Conservation (phyloP, 768 basidiomycete species). For the Xerocomellus amylosporus region DNA sequence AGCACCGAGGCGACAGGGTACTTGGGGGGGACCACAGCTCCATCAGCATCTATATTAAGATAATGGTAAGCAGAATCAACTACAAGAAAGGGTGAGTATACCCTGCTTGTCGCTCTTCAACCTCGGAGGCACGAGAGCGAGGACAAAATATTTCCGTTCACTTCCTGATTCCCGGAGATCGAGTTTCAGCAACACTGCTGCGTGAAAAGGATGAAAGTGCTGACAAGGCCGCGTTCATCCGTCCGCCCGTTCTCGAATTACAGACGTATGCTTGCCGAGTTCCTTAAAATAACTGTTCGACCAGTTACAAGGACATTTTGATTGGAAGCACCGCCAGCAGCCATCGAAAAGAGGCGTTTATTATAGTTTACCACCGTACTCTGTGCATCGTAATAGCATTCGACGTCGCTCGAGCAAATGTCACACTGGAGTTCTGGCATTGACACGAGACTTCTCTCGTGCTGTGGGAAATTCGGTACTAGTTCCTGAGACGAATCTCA, state of each 20-base stretch:
- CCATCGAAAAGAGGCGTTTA: slow-evolving; percentile 58
- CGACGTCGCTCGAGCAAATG: slow-evolving; percentile 69
- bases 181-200: slow-evolving; percentile 69
- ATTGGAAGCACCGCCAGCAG: slow-evolving; percentile 58
- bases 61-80: neutral
- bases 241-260: neutral
- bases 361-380: slow-evolving; percentile 61
- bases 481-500: slow-evolving; percentile 1
- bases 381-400: slow-evolving; percentile 71
- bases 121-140: slow-evolving; percentile 66
- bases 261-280: slow-evolving; percentile 57
- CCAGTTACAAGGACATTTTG: slow-evolving; percentile 67
- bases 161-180: slow-evolving; percentile 50
- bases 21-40: slow-evolving; percentile 58
- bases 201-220: slow-evolving; percentile 73
- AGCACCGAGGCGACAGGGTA: slow-evolving; percentile 57
- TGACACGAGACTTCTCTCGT: slow-evolving; percentile 62
- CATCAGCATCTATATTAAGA: slow-evolving; percentile 50
- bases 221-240: slow-evolving; percentile 28
- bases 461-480: slow-evolving; percentile 42
- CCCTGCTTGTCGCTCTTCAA: slow-evolving; percentile 57
- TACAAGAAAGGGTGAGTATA: slow-evolving; percentile 24
- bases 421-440: slow-evolving; percentile 67
- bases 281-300: slow-evolving; percentile 78
- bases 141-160: slow-evolving; percentile 59